Conservation (phyloP, 177 flowering plant species). For the Vitis hybrid region DNA sequence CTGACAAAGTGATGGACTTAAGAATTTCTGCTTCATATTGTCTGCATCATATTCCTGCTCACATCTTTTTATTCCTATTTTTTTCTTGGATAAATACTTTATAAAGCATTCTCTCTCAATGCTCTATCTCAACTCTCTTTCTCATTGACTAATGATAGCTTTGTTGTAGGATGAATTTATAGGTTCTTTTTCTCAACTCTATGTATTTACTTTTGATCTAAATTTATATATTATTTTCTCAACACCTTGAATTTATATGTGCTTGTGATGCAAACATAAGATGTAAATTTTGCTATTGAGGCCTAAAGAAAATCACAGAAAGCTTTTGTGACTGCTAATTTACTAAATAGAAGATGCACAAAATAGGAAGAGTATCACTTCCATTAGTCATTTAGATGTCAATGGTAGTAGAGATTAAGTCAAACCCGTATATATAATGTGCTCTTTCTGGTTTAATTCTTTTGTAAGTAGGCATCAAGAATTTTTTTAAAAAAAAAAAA, state of each 20-base stretch:
- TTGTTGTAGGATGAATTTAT: no score
- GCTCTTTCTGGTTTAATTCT: conserved; percentile 14
- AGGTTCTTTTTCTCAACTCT: no score
- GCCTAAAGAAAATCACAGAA: conserved; percentile 56
- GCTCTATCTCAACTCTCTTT: no score
- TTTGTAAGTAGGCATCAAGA: conserved; percentile 11
- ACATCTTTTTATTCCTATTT: no score
- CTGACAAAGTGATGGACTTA: no score
- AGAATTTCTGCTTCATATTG: no score
- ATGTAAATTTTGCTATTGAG: conserved; percentile 71
- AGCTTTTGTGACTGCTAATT: conserved; percentile 57
- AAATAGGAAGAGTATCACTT: conserved; percentile 34
- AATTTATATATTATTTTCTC: no score
- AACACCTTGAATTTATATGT: not conserved
- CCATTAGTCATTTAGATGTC: conserved; percentile 39
- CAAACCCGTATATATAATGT: conserved; percentile 19
- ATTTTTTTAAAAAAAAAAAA: not conserved
- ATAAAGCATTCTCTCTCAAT: no score
- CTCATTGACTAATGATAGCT: no score
- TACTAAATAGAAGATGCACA: conserved; percentile 27
- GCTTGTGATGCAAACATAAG: conserved; percentile 50
- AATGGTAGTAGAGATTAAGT: conserved; percentile 23
- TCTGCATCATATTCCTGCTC: no score
- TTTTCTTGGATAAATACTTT: no score
- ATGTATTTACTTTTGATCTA: no score